Base-by-base conservation (phyloP, 2,329 filamentous ascomycete genomes). In the Daldinia sp. region DNA sequence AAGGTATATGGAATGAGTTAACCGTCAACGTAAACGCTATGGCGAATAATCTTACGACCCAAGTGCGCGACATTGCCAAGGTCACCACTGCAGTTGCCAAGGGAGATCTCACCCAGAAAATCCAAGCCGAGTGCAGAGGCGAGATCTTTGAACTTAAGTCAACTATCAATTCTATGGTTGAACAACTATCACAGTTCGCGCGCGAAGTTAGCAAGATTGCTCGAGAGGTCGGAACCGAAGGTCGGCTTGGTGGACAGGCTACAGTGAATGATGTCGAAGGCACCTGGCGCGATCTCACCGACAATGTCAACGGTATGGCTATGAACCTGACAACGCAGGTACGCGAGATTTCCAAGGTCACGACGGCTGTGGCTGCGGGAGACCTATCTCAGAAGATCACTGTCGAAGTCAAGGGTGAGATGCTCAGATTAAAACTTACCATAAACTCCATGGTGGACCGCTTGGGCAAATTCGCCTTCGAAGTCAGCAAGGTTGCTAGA, bases 361-460 rank as follows among this genome's bases (percentile, higher is more conserved):
- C 94, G 2, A 97, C 94, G 1, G 94, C 94, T 61, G 94, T 99
- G 65, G 94, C 94, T 52, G 92, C 91, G 77, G 94, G 94, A 74
- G 94, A 99, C 78, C 82, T 99, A 66, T 96, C 92, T 65, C 93
- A 95, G 80, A 98, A 97, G 82, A 97, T 99, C 74, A 91, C 93
- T 65, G 93, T 96, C 67, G 93, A 96, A 71, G 95, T 93, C 54
- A 89, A 93, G 77, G 94, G 94, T 73, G 95, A 99, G 80, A 98
- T 99, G 71, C 81, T 96, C 53, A 92, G 96, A 75, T 83, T 99
- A 66, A 99, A 99, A 80, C 93, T 94, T 73, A 99, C 94, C 6
- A 98, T 98, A 81, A 98, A 98, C 78, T 96, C 92, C 74, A 98
- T 98, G 94, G 95, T 98, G 76, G 94, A 98, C 77, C 93, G 96